A percentile compares a stretch with the other conserved stretches of the same genome.
Conservation (phyloP, 768 basidiomycete species). For the Serendipita vermifera region DNA sequence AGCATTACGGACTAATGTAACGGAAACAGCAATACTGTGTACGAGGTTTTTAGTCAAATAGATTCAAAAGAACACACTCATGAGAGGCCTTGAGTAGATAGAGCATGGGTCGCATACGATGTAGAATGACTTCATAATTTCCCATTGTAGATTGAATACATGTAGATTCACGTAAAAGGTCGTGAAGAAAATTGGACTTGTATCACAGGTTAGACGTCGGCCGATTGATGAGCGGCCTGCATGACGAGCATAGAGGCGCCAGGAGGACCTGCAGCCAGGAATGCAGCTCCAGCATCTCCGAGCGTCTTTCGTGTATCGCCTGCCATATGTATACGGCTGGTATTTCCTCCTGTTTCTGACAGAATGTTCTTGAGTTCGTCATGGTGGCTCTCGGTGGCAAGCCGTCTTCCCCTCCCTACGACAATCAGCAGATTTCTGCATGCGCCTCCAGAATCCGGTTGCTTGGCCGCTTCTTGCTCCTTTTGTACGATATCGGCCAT, state of each 20-base stretch:
- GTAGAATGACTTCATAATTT: too few relatives aligned
- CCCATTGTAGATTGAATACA: too few relatives aligned
- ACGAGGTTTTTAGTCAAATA: background rate
- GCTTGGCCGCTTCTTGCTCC: constrained; percentile 19
- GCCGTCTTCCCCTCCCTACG: constrained; percentile 58
- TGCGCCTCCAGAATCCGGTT: background rate
- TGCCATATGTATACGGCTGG: constrained; percentile 19
- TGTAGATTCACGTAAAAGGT: too few relatives aligned
- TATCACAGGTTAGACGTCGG: background rate
- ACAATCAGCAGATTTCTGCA: constrained; percentile 47
- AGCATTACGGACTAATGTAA: too few relatives aligned
- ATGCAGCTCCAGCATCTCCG: constrained; percentile 29
- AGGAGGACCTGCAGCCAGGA: constrained; percentile 21
- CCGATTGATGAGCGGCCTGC: constrained; percentile 6
- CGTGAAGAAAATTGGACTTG: too few relatives aligned
- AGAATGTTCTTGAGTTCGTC: constrained; percentile 39
- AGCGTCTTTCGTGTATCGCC: constrained; percentile 30
- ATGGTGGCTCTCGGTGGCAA: constrained; percentile 46
- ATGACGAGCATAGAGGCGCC: constrained; percentile 3
- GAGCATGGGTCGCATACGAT: too few relatives aligned
- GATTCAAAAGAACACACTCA: too few relatives aligned
- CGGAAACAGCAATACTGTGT: background rate
- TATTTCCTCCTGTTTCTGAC: constrained; percentile 17
- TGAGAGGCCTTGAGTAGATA: too few relatives aligned
- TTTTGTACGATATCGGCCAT: constrained; percentile 22